phyloP scores from a whole-genome alignment of 345 rosid species.

The Euphorbia lathyris region DNA sequence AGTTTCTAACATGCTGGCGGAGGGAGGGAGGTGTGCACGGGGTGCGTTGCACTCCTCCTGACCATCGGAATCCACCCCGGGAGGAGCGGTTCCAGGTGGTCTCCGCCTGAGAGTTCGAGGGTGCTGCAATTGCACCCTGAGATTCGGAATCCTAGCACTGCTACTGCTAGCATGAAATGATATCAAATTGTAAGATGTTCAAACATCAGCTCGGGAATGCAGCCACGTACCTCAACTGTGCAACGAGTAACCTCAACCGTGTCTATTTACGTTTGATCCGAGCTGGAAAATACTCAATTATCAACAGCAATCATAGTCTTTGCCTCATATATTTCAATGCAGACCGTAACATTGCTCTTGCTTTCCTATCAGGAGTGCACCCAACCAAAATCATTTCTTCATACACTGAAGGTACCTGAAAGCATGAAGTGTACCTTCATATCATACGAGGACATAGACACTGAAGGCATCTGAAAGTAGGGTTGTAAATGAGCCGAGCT shows the following conservation, averaged over 20 bases:
- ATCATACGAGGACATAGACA: background rate
- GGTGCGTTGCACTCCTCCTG: too few relatives aligned
- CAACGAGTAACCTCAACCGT: background rate
- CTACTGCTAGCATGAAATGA: background rate
- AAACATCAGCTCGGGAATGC: too few relatives aligned
- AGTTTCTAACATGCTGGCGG: too few relatives aligned
- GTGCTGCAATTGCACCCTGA: too few relatives aligned
- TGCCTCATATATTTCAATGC: conserved; percentile 92
- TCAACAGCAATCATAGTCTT: conserved; percentile 39
- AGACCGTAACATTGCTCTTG: conserved; percentile 92
- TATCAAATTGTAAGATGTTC: background rate
- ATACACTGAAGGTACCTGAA: conserved; percentile 85
- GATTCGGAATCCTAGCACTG: too few relatives aligned
- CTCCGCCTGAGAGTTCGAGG: too few relatives aligned
- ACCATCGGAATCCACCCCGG: too few relatives aligned
- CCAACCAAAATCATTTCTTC: conserved; percentile 92
- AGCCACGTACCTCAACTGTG: conserved; percentile 28
- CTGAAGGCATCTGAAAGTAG: too few relatives aligned
- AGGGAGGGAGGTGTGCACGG: too few relatives aligned
- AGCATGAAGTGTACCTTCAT: conserved; percentile 1
- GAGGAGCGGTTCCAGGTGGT: too few relatives aligned
- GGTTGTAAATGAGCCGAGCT: too few relatives aligned
- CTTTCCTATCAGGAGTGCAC: conserved; percentile 85
- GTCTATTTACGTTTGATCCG: too few relatives aligned
- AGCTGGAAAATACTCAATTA: conserved; percentile 9